A percentile compares a stretch with the other conserved stretches of the same genome.
phyloP scores from a whole-genome alignment of 2,329 filamentous ascomycete genomes.

The Chrysoporthe cubensis region DNA sequence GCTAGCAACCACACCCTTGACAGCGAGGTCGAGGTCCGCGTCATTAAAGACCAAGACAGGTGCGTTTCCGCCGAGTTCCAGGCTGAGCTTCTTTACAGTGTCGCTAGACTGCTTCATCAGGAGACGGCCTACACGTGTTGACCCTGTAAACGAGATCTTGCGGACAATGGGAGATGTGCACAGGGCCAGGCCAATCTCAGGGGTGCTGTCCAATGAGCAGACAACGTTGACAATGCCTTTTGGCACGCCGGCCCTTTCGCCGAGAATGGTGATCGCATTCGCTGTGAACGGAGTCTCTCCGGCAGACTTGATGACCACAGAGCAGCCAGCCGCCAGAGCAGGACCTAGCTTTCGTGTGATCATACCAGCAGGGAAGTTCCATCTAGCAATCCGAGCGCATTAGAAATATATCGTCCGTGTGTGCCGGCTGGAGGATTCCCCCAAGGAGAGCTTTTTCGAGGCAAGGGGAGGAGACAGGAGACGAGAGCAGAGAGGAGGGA shows the following conservation, averaged over 20 bases:
- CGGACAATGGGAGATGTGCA: constrained; percentile 14
- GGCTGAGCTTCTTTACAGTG: constrained; percentile 64
- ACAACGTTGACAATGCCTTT: background rate
- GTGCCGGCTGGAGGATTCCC: too few species aligned
- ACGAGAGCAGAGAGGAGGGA: too few species aligned
- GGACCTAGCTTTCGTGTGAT: constrained; percentile 49
- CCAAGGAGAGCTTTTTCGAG: too few species aligned
- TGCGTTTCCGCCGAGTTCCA: constrained; percentile 71
- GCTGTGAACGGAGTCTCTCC: constrained; percentile 71
- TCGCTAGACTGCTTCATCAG: constrained; percentile 61
- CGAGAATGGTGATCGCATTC: constrained; percentile 67
- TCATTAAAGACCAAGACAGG: constrained; percentile 66
- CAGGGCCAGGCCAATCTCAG: constrained; percentile 21
- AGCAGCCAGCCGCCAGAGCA: constrained; percentile 70
- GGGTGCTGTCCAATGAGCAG: background rate
- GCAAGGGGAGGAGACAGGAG: too few species aligned
- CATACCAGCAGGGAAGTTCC: constrained; percentile 59
- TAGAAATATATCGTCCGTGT: too few species aligned
- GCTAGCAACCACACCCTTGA: constrained; percentile 51
- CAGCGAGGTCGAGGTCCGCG: constrained; percentile 63
- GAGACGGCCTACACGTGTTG: constrained; percentile 61
- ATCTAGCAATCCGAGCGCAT: background rate
- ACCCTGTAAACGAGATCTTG: constrained; percentile 71
- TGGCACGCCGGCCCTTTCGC: constrained; percentile 44
- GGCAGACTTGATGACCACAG: constrained; percentile 72